Evolutionary conservation across 768 basidiomycete genomes (phyloP), one percentile per base, ranked within the genome.

Genomic region (Nidularia pulvinata): DNA sequence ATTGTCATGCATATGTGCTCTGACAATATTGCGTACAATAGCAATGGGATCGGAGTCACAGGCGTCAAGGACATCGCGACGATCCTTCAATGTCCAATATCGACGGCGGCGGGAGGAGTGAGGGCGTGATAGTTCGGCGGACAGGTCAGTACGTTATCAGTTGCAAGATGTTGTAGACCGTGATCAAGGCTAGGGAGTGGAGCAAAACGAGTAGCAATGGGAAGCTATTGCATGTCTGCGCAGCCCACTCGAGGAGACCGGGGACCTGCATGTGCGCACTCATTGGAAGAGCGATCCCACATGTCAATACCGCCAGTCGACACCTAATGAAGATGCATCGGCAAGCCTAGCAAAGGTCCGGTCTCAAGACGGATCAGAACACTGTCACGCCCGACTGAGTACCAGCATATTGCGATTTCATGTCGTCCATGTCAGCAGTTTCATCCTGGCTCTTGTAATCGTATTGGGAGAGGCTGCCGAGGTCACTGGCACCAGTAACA

Each of bases 381-480:
- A 91, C 90, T 37, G 92, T 94, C 57, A 94, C 80, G 45, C 92
- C 91, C 47, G 85, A 83, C 65, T 93, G 92, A 13, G 91, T 93
- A 30, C 88, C 89, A 6, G 89, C 76, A 66, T 94, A 94, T 69
- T 95, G 92, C 53, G 86, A 88, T 74, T 93, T 91, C 80, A 93
- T 84, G 66, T 95, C 92, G 65, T 94, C 92, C 64, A 85, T 66
- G 64, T 93, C 92, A 33, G 75, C 79, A 44, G 80, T 78, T 54
- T 90, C 92, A 64, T 93, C 93, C 67, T 93, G 93, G 62, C 91
- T 92, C 83, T 94, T 94, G 72, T 94, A 94, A 58, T 83, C 82
- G 63, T 93, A 83, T 63, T 82, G 84, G 39, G 88, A 89, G 57
- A 91, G 65, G 65, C 89, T 91, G 44, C 90, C 92, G 63, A 89